Evolutionary conservation across 352 stramenopile genomes (phyloP).

Genomic region (Albugo candida): DNA sequence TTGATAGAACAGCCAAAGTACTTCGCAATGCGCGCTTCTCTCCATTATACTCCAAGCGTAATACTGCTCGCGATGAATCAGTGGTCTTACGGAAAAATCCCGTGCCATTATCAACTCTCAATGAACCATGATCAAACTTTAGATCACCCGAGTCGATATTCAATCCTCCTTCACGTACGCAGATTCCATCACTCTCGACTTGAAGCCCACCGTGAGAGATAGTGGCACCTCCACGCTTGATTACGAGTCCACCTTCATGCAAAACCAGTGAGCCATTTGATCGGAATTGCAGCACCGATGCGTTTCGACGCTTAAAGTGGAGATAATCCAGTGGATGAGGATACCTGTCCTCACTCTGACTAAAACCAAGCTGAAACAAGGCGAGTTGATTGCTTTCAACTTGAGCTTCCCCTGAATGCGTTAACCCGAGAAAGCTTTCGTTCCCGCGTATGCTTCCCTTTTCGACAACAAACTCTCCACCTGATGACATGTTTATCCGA

Average conservation of each 20-base stretch:
- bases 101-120: slow-evolving; percentile 21
- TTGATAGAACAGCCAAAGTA: slow-evolving; percentile 6
- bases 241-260: slow-evolving; percentile 30
- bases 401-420: slow-evolving; percentile 14
- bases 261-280: slow-evolving; percentile 29
- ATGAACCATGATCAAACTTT: slow-evolving; percentile 5
- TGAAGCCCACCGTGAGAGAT: slow-evolving; percentile 34
- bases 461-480: slow-evolving; percentile 22
- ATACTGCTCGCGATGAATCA: slow-evolving; percentile 1
- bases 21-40: slow-evolving; percentile 3
- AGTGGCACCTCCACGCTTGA: slow-evolving; percentile 31
- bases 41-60: slow-evolving; percentile 5
- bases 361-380: slow-evolving; percentile 20
- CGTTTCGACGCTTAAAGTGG: slow-evolving; percentile 16
- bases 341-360: neutral
- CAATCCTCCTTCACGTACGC: slow-evolving; percentile 20
- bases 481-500: slow-evolving; percentile 16
- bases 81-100: slow-evolving; percentile 3
- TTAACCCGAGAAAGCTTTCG: slow-evolving; percentile 15
- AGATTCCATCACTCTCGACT: slow-evolving; percentile 33
- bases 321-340: slow-evolving; percentile 23
- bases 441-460: slow-evolving; percentile 19
- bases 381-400: slow-evolving; percentile 2
- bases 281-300: slow-evolving; percentile 28
- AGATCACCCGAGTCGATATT: slow-evolving; percentile 23